phyloP scores from a whole-genome alignment of 176 grass and related monocot genomes.

The Rhipidocladum racemiflorum region DNA sequence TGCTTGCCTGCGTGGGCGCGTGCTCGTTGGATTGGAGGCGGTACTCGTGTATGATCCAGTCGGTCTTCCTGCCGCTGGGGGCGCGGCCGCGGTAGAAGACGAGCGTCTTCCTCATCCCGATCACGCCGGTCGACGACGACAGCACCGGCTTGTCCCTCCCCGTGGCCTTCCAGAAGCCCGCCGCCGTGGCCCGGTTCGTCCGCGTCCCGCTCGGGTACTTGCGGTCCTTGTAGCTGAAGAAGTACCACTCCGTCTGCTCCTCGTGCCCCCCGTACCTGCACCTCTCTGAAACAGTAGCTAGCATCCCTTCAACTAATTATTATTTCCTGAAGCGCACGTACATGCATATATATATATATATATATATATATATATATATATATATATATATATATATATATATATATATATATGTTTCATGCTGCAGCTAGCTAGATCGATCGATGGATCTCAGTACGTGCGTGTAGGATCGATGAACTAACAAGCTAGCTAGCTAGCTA shows the following conservation, averaged over 20 bases:
- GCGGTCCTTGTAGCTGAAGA: constrained; percentile 96
- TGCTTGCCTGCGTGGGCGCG: constrained; percentile 55
- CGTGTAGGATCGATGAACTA: too few species aligned
- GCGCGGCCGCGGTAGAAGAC: constrained; percentile 96
- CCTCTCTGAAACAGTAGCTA: too few species aligned
- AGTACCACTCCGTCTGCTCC: constrained; percentile 83
- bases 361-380: too few species aligned
- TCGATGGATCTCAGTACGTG: too few species aligned
- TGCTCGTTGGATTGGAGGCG: constrained; percentile 76
- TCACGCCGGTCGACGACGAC: constrained; percentile 44
- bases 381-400: too few species aligned
- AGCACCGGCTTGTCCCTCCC: constrained; percentile 88
- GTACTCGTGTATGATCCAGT: constrained; percentile 99
- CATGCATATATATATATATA: too few species aligned
- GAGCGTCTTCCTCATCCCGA: constrained; percentile 97
- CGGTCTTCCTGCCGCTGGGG: constrained; percentile 73
- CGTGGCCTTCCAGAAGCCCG: constrained; percentile 96
- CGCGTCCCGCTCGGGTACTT: constrained; percentile 95
- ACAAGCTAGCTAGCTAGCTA: too few species aligned
- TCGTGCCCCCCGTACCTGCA: constrained; percentile 48
- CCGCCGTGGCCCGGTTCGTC: constrained; percentile 81
- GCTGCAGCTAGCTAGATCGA: too few species aligned
- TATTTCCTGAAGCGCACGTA: too few species aligned
- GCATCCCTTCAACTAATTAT: too few species aligned
- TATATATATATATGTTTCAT: too few species aligned